A percentile compares a stretch with the other conserved stretches of the same genome.
phyloP scores from a whole-genome alignment of 2,329 filamentous ascomycete genomes.

The Penicillium occitanis region DNA sequence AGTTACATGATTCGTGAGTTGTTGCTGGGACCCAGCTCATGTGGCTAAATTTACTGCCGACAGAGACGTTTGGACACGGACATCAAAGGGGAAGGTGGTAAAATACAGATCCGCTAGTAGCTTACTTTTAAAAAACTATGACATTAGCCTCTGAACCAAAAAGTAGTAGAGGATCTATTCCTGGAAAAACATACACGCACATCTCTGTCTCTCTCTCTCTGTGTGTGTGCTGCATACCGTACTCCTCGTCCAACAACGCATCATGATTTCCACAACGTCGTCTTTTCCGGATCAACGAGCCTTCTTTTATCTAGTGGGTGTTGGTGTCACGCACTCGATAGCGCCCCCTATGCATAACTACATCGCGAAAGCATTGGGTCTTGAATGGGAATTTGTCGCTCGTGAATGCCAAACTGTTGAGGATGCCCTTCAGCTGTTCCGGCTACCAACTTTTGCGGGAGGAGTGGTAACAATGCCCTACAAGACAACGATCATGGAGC shows the following conservation, averaged over 20 bases:
- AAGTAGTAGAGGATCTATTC: background rate
- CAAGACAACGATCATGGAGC: constrained; percentile 33
- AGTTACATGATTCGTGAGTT: background rate
- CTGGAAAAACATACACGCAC: background rate
- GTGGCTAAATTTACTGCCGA: constrained; percentile 5
- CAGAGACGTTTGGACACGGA: too few species aligned
- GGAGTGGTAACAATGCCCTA: constrained; percentile 47
- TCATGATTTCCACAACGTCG: background rate
- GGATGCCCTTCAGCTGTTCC: constrained; percentile 33
- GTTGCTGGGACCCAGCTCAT: background rate
- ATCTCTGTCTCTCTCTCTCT: background rate
- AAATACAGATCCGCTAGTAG: background rate
- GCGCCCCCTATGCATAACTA: constrained; percentile 44
- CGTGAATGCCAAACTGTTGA: constrained; percentile 35
- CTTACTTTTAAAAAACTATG: background rate
- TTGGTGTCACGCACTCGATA: constrained; percentile 45
- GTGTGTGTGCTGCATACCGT: background rate
- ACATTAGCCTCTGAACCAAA: background rate
- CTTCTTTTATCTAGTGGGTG: constrained; percentile 39
- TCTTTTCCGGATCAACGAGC: constrained; percentile 3
- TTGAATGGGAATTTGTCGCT: constrained; percentile 39
- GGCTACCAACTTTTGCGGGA: constrained; percentile 32
- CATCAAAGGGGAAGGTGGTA: background rate
- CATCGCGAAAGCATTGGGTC: constrained; percentile 37
- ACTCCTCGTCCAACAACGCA: background rate